A percentile compares a stretch with the other conserved stretches of the same genome.
Conservation (phyloP, 2,329 filamentous ascomycete genomes). For the Geosmithia putterillii region DNA sequence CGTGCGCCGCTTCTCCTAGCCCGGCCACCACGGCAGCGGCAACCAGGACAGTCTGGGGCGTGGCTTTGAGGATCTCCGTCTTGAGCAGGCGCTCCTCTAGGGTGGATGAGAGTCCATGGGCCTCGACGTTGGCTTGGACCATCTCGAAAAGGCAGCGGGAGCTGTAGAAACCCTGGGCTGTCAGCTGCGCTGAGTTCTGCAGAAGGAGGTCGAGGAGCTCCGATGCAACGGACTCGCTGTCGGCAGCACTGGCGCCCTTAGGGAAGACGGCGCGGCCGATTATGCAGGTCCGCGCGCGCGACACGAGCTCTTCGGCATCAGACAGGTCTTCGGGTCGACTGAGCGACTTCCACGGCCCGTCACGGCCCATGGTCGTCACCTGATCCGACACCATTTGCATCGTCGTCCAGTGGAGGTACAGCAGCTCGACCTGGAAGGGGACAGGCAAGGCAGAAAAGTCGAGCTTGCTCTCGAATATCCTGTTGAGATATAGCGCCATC, state of each 20-base stretch:
- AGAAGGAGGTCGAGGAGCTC: conserved; percentile 30
- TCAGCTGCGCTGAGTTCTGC: conserved; percentile 26
- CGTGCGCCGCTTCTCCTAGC: conserved; percentile 34
- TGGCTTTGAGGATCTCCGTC: conserved; percentile 32
- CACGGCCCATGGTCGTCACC: conserved; percentile 27
- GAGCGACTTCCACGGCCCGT: conserved; percentile 34
- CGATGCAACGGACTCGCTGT: conserved; percentile 20
- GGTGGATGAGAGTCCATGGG: conserved; percentile 28
- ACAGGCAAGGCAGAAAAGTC: conserved; percentile 24
- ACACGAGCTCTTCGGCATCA: conserved; percentile 30
- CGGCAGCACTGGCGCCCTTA: conserved; percentile 24
- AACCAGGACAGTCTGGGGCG: conserved; percentile 31
- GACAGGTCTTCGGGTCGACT: conserved; percentile 18
- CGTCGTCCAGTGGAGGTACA: conserved; percentile 39
- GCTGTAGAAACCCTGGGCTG: conserved; percentile 35
- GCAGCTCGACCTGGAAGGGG: conserved; percentile 32
- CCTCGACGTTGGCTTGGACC: conserved; percentile 31
- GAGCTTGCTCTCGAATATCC: conserved; percentile 36
- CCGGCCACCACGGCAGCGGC: conserved; percentile 38
- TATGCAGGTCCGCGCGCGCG: conserved; percentile 24
- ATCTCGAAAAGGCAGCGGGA: conserved; percentile 38
- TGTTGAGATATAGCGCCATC: conserved; percentile 58
- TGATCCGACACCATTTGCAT: conserved; percentile 42
- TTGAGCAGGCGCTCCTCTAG: conserved; percentile 35
- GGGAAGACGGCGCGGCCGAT: conserved; percentile 14